These are phyloP conservation scores for Aspergillus ibericus DNA, from an alignment of 2,329 filamentous ascomycete species.

Conservation along the genomic window DNA sequence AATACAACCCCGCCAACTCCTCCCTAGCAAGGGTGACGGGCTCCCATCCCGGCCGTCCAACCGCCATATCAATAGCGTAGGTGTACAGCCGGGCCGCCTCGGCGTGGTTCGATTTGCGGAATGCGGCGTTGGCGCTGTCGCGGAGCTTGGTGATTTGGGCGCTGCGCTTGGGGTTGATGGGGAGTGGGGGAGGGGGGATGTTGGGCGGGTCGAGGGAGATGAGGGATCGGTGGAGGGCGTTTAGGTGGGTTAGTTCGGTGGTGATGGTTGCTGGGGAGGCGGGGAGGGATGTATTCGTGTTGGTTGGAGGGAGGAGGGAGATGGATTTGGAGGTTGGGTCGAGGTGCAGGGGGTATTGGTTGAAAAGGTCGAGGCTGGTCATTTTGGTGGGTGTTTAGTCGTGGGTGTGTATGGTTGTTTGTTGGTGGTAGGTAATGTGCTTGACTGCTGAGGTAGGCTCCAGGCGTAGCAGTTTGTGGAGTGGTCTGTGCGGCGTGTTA, in stretches of 20 bases:
- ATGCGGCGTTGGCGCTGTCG: conserved; percentile 79
- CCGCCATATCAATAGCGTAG: conserved; percentile 86
- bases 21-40: conserved; percentile 79
- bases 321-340: conserved; percentile 81
- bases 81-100: conserved; percentile 81
- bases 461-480: neutral
- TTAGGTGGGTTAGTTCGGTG: conserved; percentile 70
- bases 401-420: neutral
- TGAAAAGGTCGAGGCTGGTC: conserved; percentile 57
- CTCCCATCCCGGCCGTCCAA: conserved; percentile 82
- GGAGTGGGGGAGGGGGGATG: conserved; percentile 81
- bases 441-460: neutral
- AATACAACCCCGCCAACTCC: conserved; percentile 75
- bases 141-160: conserved; percentile 88
- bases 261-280: conserved; percentile 54
- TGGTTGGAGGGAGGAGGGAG: conserved; percentile 46
- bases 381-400: conserved; percentile 18
- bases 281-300: conserved; percentile 27
- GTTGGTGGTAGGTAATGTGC: neutral
- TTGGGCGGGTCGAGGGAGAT: conserved; percentile 64
- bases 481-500: conserved; percentile 5
- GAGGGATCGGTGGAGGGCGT: conserved; percentile 72
- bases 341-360: conserved; percentile 75
- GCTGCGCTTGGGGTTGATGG: conserved; percentile 87
- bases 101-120: conserved; percentile 71